These are phyloP conservation scores for Neofusicoccum sp. DNA, from an alignment of 2,329 filamentous ascomycete species.

Conservation along the genomic window DNA sequence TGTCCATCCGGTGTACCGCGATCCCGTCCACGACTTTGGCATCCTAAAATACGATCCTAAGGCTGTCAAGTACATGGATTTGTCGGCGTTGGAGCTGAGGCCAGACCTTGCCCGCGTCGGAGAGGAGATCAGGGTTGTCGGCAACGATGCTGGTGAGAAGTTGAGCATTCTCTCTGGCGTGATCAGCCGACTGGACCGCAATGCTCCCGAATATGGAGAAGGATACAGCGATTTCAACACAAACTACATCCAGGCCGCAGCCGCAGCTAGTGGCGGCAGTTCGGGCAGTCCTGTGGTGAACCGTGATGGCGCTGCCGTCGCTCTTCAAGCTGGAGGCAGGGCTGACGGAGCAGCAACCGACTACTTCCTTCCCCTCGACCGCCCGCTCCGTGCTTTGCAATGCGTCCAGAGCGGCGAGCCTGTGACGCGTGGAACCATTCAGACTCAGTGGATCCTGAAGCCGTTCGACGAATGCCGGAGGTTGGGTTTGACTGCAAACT, in stretches of 20 bases:
- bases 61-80: slow-evolving; percentile 94
- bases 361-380: slow-evolving; percentile 92
- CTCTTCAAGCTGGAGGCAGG: slow-evolving; percentile 88
- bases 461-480: slow-evolving; percentile 95
- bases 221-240: slow-evolving; percentile 97
- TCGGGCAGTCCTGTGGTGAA: slow-evolving; percentile 98
- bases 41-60: slow-evolving; percentile 95
- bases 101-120: slow-evolving; percentile 86
- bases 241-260: slow-evolving; percentile 96
- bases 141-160: slow-evolving; percentile 98
- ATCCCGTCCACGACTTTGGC: slow-evolving; percentile 97
- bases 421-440: slow-evolving; percentile 91
- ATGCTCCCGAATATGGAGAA: slow-evolving; percentile 96
- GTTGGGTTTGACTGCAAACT: slow-evolving; percentile 77
- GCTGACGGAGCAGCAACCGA: slow-evolving; percentile 95
- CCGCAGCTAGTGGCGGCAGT: slow-evolving; percentile 92
- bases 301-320: slow-evolving; percentile 86
- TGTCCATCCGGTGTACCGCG: slow-evolving; percentile 93
- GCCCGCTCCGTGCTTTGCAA: slow-evolving; percentile 80
- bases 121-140: slow-evolving; percentile 91
- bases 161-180: slow-evolving; percentile 96
- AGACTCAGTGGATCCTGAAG: slow-evolving; percentile 95
- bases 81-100: slow-evolving; percentile 74
- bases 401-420: slow-evolving; percentile 75
- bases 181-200: slow-evolving; percentile 91